Evolutionary conservation across 495 filamentous ascomycete species (phyloP).

Genomic region (Neohortaea acidophila): DNA sequence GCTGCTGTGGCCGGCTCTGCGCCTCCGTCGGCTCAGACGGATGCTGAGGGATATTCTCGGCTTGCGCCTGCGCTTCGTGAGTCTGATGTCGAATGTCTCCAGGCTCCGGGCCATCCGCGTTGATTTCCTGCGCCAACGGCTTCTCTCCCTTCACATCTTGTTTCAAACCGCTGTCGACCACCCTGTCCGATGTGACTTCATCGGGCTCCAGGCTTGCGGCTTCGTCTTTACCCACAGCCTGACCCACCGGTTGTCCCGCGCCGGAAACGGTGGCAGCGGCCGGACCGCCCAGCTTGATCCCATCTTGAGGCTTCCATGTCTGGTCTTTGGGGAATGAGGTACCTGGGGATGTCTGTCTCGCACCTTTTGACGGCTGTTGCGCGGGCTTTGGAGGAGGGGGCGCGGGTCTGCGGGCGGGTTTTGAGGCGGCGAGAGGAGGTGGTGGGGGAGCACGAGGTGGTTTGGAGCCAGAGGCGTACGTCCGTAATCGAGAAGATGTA

Average conservation of each 20-base stretch:
- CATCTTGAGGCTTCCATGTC: conserved; percentile 19
- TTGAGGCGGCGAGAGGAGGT: not conserved
- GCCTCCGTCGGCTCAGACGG: conserved; percentile 7
- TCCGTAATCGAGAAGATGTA: conserved; percentile 7
- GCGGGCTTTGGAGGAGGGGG: too few relatives aligned
- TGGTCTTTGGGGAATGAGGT: conserved; percentile 13
- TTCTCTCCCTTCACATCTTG: conserved; percentile 5
- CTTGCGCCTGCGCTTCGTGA: conserved; percentile 10
- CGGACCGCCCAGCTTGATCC: conserved; percentile 13
- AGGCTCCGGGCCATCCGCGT: conserved; percentile 10
- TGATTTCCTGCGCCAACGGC: conserved; percentile 13
- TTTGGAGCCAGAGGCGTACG: conserved; percentile 11
- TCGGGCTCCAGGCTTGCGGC: conserved; percentile 9
- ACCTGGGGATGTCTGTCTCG: conserved; percentile 14
- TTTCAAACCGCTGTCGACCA: not conserved
- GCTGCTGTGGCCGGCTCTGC: conserved; percentile 33
- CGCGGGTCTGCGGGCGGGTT: not conserved
- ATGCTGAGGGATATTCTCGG: conserved; percentile 13
- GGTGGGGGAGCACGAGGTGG: conserved; percentile 1
- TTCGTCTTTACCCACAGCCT: conserved; percentile 1
- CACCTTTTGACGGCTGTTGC: conserved; percentile 1
- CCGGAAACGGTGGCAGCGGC: not conserved
- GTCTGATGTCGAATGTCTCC: conserved; percentile 7
- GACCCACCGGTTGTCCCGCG: not conserved
- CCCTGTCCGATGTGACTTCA: not conserved